Evolutionary conservation across 495 filamentous ascomycete species (phyloP), one percentile per base, ranked within the genome.

Genomic region (Penicillium argentinense): DNA sequence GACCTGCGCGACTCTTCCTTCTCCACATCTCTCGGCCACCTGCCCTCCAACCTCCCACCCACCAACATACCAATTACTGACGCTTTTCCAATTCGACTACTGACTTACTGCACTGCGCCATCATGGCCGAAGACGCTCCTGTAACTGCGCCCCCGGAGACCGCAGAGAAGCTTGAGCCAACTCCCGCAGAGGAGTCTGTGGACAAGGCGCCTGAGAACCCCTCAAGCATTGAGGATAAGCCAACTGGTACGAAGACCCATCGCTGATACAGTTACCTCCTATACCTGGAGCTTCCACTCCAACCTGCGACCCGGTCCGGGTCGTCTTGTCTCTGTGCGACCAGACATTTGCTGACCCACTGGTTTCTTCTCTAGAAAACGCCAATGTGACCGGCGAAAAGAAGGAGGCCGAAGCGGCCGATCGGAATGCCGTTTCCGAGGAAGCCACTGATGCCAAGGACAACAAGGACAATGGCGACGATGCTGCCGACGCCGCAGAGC

Each of bases 51-150:
- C 42, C 58, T 39, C 53, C 38, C 41, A 25, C 23, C 30, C 7
- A 12, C 17, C n/a, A n/a, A n/a, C n/a, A n/a, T n/a, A n/a, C n/a
- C n/a, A n/a, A n/a, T n/a, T n/a, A n/a, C n/a, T n/a, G n/a, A 48
- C 53, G 38, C 22, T 23, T 47, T 19, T 41, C 39, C 22, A 34
- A 17, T 42, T 36, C 28, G n/a, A 45, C 16, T 14, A 21, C 14
- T 41, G 6, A 26, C 29, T 44, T 7, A 28, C 41, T 48, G 21
- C 29, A 32, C 33, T 21, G 23, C 43, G 49, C 54, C 55, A 74
- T 53, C 49, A 75, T 75, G 72, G 69, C 70, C 55, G 71, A 74
- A 22, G 68, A 70, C 45, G 66, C 61, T 36, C 61, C 68, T 56
- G 56, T 66, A 47, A 42, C 65, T 45, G 54, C 62, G 47, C 63